Conservation (phyloP, 2,329 filamentous ascomycete species). For the Trichoderma pleuroti region DNA sequence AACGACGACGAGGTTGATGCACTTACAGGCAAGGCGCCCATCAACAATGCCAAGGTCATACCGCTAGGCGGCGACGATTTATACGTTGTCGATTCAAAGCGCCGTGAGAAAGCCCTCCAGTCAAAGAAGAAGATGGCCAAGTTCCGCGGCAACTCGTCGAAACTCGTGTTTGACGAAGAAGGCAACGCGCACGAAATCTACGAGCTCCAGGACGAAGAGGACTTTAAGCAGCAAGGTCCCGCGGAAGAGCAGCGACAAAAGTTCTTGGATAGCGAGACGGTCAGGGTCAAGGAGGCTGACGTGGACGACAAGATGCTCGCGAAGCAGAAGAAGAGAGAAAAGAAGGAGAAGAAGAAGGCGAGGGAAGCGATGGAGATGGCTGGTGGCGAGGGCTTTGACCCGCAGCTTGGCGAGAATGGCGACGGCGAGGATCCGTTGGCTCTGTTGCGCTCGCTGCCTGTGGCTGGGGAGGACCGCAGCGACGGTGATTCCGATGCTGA, state of each 20-base stretch:
- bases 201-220: slow-evolving; percentile 79
- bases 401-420: slow-evolving; percentile 39
- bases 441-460: slow-evolving; percentile 55
- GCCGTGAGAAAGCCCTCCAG: slow-evolving; percentile 88
- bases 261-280: slow-evolving; percentile 74
- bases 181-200: slow-evolving; percentile 82
- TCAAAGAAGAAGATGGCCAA: slow-evolving; percentile 94
- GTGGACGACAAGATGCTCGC: slow-evolving; percentile 76
- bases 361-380: slow-evolving; percentile 48
- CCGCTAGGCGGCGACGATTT: slow-evolving; percentile 68
- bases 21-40: slow-evolving; percentile 43
- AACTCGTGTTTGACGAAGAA: slow-evolving; percentile 89
- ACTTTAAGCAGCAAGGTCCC: slow-evolving; percentile 71
- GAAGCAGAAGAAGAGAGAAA: slow-evolving; percentile 74
- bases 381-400: slow-evolving; percentile 28
- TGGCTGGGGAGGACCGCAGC: slow-evolving; percentile 37
- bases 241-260: slow-evolving; percentile 71
- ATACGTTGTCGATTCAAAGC: slow-evolving; percentile 87
- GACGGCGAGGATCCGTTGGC: slow-evolving; percentile 54
- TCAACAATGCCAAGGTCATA: slow-evolving; percentile 55
- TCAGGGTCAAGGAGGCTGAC: slow-evolving; percentile 71
- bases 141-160: slow-evolving; percentile 80
- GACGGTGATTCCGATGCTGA: slow-evolving; percentile 36
- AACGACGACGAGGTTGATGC: slow-evolving; percentile 62
- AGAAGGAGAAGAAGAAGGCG: slow-evolving; percentile 69